Evolutionary conservation across 257 asterid genomes (phyloP), one percentile per base, ranked within the genome.

Genomic region (Gardenia jasminoides): DNA sequence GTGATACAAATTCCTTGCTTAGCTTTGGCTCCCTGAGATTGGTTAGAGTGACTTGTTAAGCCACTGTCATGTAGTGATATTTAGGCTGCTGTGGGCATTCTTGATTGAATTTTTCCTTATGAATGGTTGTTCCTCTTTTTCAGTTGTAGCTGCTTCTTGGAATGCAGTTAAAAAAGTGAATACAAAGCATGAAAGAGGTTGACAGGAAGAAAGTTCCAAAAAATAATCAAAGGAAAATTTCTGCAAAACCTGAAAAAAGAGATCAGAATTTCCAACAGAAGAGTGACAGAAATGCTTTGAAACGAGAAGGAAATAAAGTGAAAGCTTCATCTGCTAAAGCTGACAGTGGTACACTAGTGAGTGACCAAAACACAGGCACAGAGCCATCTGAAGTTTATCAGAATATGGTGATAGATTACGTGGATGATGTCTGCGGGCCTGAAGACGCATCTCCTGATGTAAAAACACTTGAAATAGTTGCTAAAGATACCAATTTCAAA

Each of bases 121-220:
- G 22, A 59, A 24, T 56, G 70, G 70, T 50, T 41, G n/a, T 56
- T 78, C 1, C 20, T 39, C 22, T 6, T n/a, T 6, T n/a, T 64
- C 11, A 11, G 30, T 58, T 61, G 20, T 15, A 46, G 75, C 67
- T 74, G 33, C 15, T 44, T 39, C 67, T 33, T 80, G 36, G 52
- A 67, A 64, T 86, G 79, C 84, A 85, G 93, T 78, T 81, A 76
- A 70, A 79, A 69, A 72, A 80, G 82, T 78, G 58, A 43, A 59
- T 52, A 79, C 72, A 64, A 82, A 89, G 80, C 86, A 93, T 94
- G 97, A 94, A 88, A 86, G 97, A 93, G 80, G 80, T 87, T 33
- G 95, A 91, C 64, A 88, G 82, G 87, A 88, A 88, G 89, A 91
- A 82, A 80, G 89, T 80, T 79, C 76, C 87, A 61, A 91, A 75